Percentiles rank a stretch among this genome's conserved stretches.
These are phyloP conservation scores for Panicum virgatum DNA, from an alignment of 202 grass and related monocot species.

Conservation along the genomic window DNA sequence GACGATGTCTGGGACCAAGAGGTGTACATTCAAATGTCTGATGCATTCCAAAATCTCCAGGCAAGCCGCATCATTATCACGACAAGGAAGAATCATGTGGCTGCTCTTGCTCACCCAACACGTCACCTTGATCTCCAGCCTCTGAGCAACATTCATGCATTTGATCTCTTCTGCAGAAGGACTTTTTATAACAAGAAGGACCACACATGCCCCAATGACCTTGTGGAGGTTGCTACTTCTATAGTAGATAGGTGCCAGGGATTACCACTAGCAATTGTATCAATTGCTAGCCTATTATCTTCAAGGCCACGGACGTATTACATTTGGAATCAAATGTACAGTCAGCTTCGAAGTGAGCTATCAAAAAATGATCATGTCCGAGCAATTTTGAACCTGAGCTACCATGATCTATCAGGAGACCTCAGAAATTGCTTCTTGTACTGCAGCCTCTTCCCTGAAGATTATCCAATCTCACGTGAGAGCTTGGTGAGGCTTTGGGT, in stretches of 20 bases:
- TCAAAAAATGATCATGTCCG: background rate
- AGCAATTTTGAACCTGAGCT: slow-evolving; percentile 44
- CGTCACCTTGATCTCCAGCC: background rate
- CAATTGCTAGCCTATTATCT: background rate
- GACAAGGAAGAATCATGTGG: background rate
- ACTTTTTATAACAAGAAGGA: background rate
- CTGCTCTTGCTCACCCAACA: background rate
- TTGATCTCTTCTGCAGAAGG: background rate
- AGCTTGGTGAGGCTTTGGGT: slow-evolving; percentile 47
- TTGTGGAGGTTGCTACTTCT: background rate
- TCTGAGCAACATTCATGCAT: background rate
- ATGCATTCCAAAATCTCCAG: background rate
- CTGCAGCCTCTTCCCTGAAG: slow-evolving; percentile 54
- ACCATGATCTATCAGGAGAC: slow-evolving; percentile 36
- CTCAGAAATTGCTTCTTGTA: slow-evolving; percentile 56
- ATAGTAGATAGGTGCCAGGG: background rate
- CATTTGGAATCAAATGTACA: slow-evolving; percentile 24
- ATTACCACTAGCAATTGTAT: background rate
- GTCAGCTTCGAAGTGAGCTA: slow-evolving; percentile 26
- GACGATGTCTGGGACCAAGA: background rate
- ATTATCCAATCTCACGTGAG: slow-evolving; percentile 19
- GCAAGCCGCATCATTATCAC: background rate
- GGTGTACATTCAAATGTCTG: background rate
- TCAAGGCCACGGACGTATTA: background rate
- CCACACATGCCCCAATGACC: background rate